Conservation (phyloP, 768 basidiomycete genomes). For the Panus rudis region DNA sequence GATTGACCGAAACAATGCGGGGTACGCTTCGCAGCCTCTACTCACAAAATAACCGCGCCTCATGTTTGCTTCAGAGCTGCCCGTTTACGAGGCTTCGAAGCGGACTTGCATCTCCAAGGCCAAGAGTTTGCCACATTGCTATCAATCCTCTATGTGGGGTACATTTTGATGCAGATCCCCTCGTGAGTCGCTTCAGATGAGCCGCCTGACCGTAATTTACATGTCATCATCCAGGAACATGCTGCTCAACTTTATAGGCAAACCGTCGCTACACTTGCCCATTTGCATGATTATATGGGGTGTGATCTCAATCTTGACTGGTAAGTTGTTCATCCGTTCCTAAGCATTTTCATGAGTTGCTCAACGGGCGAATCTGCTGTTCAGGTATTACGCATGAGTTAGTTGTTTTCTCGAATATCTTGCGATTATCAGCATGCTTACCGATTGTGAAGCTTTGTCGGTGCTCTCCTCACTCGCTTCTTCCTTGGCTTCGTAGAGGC, state of each 20-base stretch:
- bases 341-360: background rate
- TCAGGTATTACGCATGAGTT: slow-evolving; percentile 19
- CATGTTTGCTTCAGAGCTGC: slow-evolving; percentile 47
- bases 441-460: slow-evolving; percentile 36
- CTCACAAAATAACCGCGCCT: background rate
- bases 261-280: slow-evolving; percentile 63
- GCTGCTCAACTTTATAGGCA: slow-evolving; percentile 58
- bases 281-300: slow-evolving; percentile 62
- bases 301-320: slow-evolving; percentile 44
- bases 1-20: slow-evolving; percentile 68
- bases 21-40: slow-evolving; percentile 31
- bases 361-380: background rate
- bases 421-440: background rate
- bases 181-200: slow-evolving; percentile 38
- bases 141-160: slow-evolving; percentile 63
- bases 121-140: slow-evolving; percentile 61
- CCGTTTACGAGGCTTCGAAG: slow-evolving; percentile 62
- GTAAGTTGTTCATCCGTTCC: background rate
- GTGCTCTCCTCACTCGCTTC: slow-evolving; percentile 65
- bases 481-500: slow-evolving; percentile 57
- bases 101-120: slow-evolving; percentile 58
- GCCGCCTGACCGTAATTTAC: background rate
- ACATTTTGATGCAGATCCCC: slow-evolving; percentile 76
- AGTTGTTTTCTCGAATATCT: background rate
- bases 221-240: slow-evolving; percentile 45